A percentile compares a stretch with the other conserved stretches of the same genome.
phyloP scores from a whole-genome alignment of 1,284 basidiomycete species.

The Fomitopsis pinicola region DNA sequence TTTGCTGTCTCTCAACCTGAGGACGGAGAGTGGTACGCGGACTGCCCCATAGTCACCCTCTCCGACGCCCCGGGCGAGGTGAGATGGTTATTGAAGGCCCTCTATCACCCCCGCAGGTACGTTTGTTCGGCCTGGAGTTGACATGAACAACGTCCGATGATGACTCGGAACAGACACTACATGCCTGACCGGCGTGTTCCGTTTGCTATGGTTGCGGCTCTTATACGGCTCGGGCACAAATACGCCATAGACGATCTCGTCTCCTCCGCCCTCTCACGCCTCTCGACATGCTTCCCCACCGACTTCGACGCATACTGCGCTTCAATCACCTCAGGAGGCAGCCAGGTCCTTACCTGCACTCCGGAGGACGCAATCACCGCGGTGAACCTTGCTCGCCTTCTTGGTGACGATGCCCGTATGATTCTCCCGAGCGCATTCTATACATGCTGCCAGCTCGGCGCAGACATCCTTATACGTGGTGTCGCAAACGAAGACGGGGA shows the following conservation, averaged over 20 bases:
- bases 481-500: not conserved
- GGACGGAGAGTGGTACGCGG: not conserved
- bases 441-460: constrained; percentile 1
- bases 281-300: constrained; percentile 7
- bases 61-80: not conserved
- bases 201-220: constrained; percentile 3
- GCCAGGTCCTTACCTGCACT: not conserved
- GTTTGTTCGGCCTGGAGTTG: not conserved
- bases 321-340: not conserved
- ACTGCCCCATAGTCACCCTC: not conserved
- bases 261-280: constrained; percentile 6
- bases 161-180: not conserved
- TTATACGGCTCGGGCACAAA: constrained; percentile 11
- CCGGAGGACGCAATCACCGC: constrained; percentile 5
- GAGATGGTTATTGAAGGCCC: not conserved
- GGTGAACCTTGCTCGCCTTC: constrained; percentile 11
- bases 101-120: constrained; percentile 1
- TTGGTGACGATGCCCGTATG: not conserved
- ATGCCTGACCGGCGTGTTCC: not conserved
- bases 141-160: not conserved
- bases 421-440: constrained; percentile 9
- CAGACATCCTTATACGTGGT: constrained; percentile 1
- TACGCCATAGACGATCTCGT: constrained; percentile 9
- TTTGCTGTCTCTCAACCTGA: not conserved
- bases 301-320: constrained; percentile 1